Conservation (phyloP, 106 monocot genomes). For the Ottelia alismoides region DNA sequence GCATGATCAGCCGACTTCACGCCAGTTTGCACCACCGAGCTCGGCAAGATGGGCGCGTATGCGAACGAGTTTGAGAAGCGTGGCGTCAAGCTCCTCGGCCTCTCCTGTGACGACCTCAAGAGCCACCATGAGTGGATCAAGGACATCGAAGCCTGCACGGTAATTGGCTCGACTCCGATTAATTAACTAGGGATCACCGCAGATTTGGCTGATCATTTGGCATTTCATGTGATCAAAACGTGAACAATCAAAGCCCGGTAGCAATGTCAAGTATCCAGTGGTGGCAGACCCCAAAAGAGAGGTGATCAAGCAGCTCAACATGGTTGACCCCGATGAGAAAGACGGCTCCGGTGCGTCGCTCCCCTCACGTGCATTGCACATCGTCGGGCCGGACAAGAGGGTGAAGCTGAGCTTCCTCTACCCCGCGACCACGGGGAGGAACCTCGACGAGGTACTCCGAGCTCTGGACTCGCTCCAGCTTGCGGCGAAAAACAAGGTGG, state of each 20-base stretch:
- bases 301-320: slow-evolving; percentile 57
- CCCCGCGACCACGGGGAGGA: slow-evolving; percentile 54
- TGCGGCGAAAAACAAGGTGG: slow-evolving; percentile 39
- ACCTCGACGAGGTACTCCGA: slow-evolving; percentile 70
- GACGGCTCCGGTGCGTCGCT: slow-evolving; percentile 23
- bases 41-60: slow-evolving; percentile 49
- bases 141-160: slow-evolving; percentile 50
- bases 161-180: not conserved
- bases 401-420: slow-evolving; percentile 64
- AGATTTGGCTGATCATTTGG: not conserved
- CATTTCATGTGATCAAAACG: not conserved
- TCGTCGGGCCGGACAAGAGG: slow-evolving; percentile 51
- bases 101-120: slow-evolving; percentile 50
- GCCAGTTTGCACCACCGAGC: slow-evolving; percentile 71
- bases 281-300: slow-evolving; percentile 40
- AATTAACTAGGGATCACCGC: not conserved
- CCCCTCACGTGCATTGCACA: slow-evolving; percentile 50
- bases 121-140: slow-evolving; percentile 52
- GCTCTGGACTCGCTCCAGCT: slow-evolving; percentile 53
- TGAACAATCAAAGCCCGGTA: slow-evolving; percentile 20
- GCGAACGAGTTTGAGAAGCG: slow-evolving; percentile 46
- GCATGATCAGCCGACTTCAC: slow-evolving; percentile 42
- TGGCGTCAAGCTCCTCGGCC: slow-evolving; percentile 60
- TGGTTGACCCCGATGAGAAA: slow-evolving; percentile 64
- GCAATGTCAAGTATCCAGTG: slow-evolving; percentile 45